Conservation (phyloP, 1,139 yeast genomes). For the Debaryomycetaceae sp. region DNA sequence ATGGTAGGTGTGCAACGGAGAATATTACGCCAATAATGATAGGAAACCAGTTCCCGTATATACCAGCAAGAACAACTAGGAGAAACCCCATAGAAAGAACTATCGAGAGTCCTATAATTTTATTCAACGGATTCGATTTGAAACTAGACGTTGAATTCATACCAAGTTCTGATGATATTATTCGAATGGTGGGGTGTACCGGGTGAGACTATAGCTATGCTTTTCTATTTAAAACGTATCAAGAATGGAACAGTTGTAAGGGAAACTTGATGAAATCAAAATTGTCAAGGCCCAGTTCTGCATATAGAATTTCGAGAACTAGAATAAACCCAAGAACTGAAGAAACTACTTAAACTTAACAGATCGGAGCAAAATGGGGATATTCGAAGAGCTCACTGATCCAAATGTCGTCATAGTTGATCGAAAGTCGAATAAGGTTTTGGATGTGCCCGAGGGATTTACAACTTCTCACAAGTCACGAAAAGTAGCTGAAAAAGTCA, state of each 20-base stretch:
- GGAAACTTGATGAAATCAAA: background rate
- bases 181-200: too few species aligned
- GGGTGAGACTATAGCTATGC: too few species aligned
- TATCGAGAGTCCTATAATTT: conserved; percentile 70
- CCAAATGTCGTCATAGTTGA: background rate
- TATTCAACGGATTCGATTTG: conserved; percentile 57
- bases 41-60: conserved; percentile 78
- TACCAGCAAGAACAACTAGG: conserved; percentile 71
- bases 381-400: background rate
- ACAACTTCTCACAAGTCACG: background rate
- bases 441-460: conserved; percentile 4
- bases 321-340: too few species aligned
- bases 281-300: background rate
- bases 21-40: conserved; percentile 52
- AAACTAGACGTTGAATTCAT: conserved; percentile 30
- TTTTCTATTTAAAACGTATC: too few species aligned
- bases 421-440: background rate
- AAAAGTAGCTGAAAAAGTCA: conserved; percentile 1
- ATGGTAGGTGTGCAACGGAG: conserved; percentile 70
- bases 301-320: background rate
- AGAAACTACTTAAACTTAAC: too few species aligned
- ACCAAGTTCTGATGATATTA: too few species aligned
- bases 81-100: conserved; percentile 77
- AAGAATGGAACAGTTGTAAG: too few species aligned
- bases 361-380: background rate